phyloP scores from a whole-genome alignment of 768 basidiomycete species.

The Pleurotus platypus region DNA sequence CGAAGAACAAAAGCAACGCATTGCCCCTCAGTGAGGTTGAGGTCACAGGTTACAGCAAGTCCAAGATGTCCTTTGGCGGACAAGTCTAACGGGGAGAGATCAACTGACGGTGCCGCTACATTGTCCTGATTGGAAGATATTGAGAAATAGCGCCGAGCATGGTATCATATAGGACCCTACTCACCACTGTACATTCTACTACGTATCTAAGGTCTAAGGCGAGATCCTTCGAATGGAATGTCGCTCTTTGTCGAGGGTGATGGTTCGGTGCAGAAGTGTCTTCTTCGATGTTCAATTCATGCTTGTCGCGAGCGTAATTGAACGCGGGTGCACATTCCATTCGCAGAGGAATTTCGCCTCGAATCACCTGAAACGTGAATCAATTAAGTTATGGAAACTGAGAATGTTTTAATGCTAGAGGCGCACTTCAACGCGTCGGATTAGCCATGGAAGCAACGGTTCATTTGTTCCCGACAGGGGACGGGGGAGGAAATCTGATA shows the following conservation, averaged over 20 bases:
- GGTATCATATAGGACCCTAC: neutral
- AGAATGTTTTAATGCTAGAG: neutral
- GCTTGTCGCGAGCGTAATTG: conserved; percentile 82
- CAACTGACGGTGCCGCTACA: conserved; percentile 47
- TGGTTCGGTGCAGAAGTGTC: conserved; percentile 34
- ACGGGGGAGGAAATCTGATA: conserved; percentile 76
- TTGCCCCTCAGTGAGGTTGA: conserved; percentile 80
- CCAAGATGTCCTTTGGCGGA: conserved; percentile 73
- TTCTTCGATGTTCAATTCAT: conserved; percentile 56
- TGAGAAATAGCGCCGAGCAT: neutral
- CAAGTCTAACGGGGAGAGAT: conserved; percentile 61
- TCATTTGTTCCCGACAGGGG: conserved; percentile 40
- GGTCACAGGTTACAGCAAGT: conserved; percentile 49
- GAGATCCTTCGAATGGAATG: conserved; percentile 56
- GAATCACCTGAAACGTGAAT: conserved; percentile 53
- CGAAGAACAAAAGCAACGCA: conserved; percentile 85
- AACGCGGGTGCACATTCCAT: conserved; percentile 96
- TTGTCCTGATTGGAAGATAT: conserved; percentile 28
- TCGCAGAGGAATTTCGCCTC: conserved; percentile 76
- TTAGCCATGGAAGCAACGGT: conserved; percentile 79
- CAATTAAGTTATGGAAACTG: neutral
- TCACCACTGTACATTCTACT: conserved; percentile 44
- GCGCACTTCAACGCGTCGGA: conserved; percentile 71
- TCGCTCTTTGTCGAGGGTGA: conserved; percentile 46
- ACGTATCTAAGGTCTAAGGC: conserved; percentile 78